Evolutionary conservation across 140 eudicot genomes (phyloP).

Genomic region (Erigeron philadelphicus): DNA sequence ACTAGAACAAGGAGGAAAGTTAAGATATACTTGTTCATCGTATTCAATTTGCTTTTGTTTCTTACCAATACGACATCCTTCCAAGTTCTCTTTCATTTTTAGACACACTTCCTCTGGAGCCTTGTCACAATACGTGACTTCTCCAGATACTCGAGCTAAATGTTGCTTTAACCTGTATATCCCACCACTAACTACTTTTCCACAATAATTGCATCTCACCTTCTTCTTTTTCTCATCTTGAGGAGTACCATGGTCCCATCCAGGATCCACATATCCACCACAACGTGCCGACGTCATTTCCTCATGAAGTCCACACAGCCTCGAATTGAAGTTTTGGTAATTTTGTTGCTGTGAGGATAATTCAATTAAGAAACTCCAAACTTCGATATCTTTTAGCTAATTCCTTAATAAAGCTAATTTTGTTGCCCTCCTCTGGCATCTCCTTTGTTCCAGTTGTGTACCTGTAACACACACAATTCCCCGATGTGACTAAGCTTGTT

Average conservation of each 20-base stretch:
- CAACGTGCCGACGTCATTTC: conserved; percentile 71
- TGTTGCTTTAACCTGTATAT: conserved; percentile 89
- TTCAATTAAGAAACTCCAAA: too few species aligned
- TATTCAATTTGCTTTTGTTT: conserved; percentile 59
- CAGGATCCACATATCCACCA: conserved; percentile 80
- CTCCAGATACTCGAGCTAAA: conserved; percentile 90
- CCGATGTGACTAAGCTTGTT: too few species aligned
- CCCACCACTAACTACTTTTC: conserved; percentile 88
- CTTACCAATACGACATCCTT: conserved; percentile 74
- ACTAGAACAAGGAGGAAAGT: conserved; percentile 42
- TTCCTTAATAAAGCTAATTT: too few species aligned
- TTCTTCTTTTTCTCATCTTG: conserved; percentile 92
- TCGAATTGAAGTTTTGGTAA: neutral
- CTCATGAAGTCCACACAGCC: conserved; percentile 17
- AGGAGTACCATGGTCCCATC: conserved; percentile 94
- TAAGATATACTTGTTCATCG: conserved; percentile 62
- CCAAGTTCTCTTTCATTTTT: conserved; percentile 77
- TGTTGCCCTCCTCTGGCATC: too few species aligned
- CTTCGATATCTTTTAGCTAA: too few species aligned
- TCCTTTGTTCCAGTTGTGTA: too few species aligned
- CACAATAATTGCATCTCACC: conserved; percentile 89
- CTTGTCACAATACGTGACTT: conserved; percentile 88
- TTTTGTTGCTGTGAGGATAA: too few species aligned
- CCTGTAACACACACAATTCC: too few species aligned
- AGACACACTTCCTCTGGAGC: conserved; percentile 84